Conservation (phyloP, 805 yeast genomes). For the Suhomyces vadensis region DNA sequence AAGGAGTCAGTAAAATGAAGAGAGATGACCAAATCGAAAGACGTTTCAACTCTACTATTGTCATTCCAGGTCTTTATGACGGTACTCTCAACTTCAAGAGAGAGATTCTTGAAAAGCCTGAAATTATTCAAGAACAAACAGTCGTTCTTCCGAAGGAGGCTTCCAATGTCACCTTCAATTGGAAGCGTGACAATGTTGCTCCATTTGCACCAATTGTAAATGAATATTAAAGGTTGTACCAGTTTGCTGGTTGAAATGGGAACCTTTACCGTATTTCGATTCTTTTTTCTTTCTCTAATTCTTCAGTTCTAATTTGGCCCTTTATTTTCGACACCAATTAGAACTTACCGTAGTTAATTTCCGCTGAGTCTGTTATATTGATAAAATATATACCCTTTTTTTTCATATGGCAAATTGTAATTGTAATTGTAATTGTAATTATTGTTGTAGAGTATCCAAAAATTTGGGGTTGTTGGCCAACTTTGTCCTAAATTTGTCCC, state of each 20-base stretch:
- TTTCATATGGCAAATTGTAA: no score
- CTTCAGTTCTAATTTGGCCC: not conserved
- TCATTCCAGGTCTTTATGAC: not conserved
- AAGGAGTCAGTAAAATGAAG: no score
- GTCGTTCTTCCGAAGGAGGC: no score
- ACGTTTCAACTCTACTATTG: not conserved
- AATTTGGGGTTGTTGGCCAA: slow-evolving; percentile 81
- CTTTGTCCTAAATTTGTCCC: slow-evolving; percentile 83
- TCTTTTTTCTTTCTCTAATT: not conserved
- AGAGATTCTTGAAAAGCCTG: no score
- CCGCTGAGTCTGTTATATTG: not conserved
- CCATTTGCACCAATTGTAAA: not conserved
- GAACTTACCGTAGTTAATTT: not conserved
- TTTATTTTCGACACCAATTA: not conserved
- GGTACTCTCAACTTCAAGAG: not conserved
- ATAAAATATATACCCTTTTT: not conserved
- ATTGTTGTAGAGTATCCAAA: slow-evolving; percentile 46
- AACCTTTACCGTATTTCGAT: not conserved
- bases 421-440: no score
- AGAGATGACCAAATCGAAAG: no score
- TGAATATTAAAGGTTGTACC: not conserved
- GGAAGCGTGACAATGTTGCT: slow-evolving; percentile 1
- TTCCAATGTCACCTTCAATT: not conserved
- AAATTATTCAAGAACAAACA: no score
- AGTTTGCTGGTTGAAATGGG: not conserved